phyloP scores from a whole-genome alignment of 495 filamentous ascomycete genomes.

The Durotheca rogersii region DNA sequence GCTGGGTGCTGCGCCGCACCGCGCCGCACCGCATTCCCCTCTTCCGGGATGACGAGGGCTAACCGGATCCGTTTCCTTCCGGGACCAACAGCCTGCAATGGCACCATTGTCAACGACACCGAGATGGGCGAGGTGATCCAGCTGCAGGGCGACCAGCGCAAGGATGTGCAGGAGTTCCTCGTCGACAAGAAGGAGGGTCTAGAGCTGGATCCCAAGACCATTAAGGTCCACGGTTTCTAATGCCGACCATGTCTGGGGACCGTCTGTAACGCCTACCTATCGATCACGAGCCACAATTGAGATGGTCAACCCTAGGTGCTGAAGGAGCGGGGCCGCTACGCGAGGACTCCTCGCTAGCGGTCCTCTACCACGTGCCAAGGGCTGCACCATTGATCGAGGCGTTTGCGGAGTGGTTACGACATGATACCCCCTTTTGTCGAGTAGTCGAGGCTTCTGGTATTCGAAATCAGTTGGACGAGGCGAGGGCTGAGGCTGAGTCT shows the following conservation, averaged over 20 bases:
- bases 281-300: slow-evolving; percentile 25
- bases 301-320: slow-evolving; percentile 30
- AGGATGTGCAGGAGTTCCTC: slow-evolving; percentile 97
- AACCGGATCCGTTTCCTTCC: too few relatives aligned
- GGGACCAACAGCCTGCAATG: slow-evolving; percentile 97
- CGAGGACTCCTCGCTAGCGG: slow-evolving; percentile 23
- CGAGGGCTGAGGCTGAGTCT: slow-evolving; percentile 2
- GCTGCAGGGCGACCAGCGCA: slow-evolving; percentile 97
- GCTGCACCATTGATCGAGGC: slow-evolving; percentile 36
- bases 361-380: slow-evolving; percentile 29
- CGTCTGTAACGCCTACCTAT: slow-evolving; percentile 26
- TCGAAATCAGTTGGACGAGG: slow-evolving; percentile 11
- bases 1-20: background rate
- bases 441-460: slow-evolving; percentile 23
- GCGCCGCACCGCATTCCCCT: slow-evolving; percentile 16
- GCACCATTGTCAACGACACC: slow-evolving; percentile 94
- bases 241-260: slow-evolving; percentile 39
- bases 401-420: slow-evolving; percentile 39
- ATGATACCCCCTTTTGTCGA: slow-evolving; percentile 40
- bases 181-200: slow-evolving; percentile 91
- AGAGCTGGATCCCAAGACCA: slow-evolving; percentile 90
- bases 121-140: slow-evolving; percentile 99
- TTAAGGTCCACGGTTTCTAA: slow-evolving; percentile 92
- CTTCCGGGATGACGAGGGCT: too few relatives aligned
- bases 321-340: slow-evolving; percentile 8